phyloP scores from a whole-genome alignment of 2,329 filamentous ascomycete genomes.

The Drechslerella stenobrocha region DNA sequence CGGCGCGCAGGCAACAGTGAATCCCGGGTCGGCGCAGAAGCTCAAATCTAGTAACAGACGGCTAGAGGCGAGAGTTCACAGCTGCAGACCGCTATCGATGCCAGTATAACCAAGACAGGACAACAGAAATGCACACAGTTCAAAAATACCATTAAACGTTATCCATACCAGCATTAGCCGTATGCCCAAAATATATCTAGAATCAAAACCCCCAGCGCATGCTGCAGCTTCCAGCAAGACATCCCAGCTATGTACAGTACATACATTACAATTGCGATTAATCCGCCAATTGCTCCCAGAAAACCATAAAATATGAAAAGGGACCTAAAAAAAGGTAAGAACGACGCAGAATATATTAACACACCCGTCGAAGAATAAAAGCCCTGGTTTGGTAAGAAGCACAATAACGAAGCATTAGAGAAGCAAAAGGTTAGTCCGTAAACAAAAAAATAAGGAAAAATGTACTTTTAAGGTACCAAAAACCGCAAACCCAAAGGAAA shows the following conservation, averaged over 20 bases:
- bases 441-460: slow-evolving; percentile 27
- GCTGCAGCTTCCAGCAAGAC: slow-evolving; percentile 2
- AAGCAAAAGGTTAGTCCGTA: slow-evolving; percentile 22
- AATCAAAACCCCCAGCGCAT: background rate
- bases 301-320: background rate
- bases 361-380: slow-evolving; percentile 3
- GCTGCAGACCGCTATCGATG: too few relatives aligned
- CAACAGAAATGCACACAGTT: too few relatives aligned
- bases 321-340: background rate
- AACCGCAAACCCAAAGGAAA: slow-evolving; percentile 11
- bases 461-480: slow-evolving; percentile 38
- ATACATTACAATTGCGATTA: slow-evolving; percentile 3
- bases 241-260: slow-evolving; percentile 25
- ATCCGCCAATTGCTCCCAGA: background rate
- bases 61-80: too few relatives aligned
- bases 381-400: background rate
- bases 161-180: too few relatives aligned
- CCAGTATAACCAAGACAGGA: too few relatives aligned
- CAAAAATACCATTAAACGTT: too few relatives aligned
- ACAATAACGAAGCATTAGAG: slow-evolving; percentile 20
- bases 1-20: too few relatives aligned
- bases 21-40: too few relatives aligned
- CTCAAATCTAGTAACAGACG: too few relatives aligned
- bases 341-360: slow-evolving; percentile 13
- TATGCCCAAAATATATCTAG: too few relatives aligned